Base-by-base conservation (phyloP, 768 basidiomycete genomes). In the Lactarius akahatsu region DNA sequence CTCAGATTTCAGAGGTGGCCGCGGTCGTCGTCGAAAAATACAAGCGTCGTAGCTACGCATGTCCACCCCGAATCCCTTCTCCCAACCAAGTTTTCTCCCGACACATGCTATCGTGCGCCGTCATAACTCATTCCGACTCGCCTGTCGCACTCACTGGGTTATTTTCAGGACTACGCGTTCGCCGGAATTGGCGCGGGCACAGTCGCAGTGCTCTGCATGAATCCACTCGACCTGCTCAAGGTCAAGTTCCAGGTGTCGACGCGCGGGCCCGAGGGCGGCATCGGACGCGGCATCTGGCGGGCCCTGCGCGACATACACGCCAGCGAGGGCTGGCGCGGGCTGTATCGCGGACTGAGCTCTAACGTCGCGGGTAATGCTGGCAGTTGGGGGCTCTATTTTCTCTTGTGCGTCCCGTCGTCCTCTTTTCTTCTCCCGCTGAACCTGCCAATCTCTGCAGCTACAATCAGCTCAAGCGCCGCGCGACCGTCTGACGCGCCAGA, bases 161-260 rank as follows among this genome's bases (percentile, higher is more conserved):
- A 58, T 23, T 26, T 43, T 16, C 71, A 96, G 93, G 97, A 98
- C 77, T 95, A 98, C 87, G 16, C 41, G 16, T 41, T 41, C 41
- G 6, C 41, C 16, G 6, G 41, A 41, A 41, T 18, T 16, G 90
- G 92, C 59, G 96, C 97, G 45, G 97, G 97, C 64, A 87, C 93
- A 71, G 88, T 90, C 72, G 92, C 94, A 41, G 94, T 95, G 57
- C 81, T 98, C 36, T 92, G 92, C 77, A 96, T 98, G 93, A 95
- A 98, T 76, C 97, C 97, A 8, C 83, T 99, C 40, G 97, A 99
- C 78, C 84, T 98, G 13, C 82, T 99, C 77, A 98, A 98, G 79
- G 83, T 97, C 74, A 90, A 94, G 74, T 86, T 94, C 61, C 97
- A 98, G 77, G 92, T 97, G 7, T 86, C 89, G 26, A 96, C 91